Percentiles rank a stretch among this genome's conserved stretches.
These are phyloP conservation scores for Cucumis cinereus DNA, from an alignment of 306 rosid species.

Conservation along the genomic window DNA sequence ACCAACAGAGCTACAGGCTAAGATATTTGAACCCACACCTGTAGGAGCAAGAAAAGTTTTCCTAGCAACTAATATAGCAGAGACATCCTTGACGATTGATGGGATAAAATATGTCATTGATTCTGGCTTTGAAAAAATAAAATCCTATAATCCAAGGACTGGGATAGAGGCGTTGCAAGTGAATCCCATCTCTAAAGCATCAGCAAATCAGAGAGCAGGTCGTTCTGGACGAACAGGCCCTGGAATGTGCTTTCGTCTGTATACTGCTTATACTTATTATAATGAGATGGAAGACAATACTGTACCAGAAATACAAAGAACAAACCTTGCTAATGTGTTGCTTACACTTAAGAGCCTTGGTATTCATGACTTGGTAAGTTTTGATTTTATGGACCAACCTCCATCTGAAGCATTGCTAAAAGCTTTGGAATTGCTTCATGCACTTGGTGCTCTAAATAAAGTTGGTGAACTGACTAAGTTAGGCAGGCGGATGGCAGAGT, in stretches of 20 bases:
- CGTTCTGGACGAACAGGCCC: conserved; percentile 96
- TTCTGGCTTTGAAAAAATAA: conserved; percentile 80
- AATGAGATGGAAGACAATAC: conserved; percentile 81
- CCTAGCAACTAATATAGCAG: conserved; percentile 94
- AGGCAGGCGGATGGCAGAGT: too few relatives aligned
- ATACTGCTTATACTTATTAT: conserved; percentile 57
- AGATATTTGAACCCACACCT: conserved; percentile 90
- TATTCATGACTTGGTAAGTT: conserved; percentile 60
- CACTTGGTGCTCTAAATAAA: conserved; percentile 73
- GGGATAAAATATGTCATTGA: conserved; percentile 94
- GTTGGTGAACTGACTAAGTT: too few relatives aligned
- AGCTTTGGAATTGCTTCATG: conserved; percentile 78
- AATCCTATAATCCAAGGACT: conserved; percentile 71
- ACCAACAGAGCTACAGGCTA: conserved; percentile 86
- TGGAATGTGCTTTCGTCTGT: conserved; percentile 83
- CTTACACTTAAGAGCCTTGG: conserved; percentile 82
- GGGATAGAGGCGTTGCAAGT: conserved; percentile 86
- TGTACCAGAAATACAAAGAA: conserved; percentile 81
- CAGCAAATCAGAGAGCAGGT: conserved; percentile 91
- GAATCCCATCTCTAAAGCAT: conserved; percentile 88
- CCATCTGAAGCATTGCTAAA: conserved; percentile 86
- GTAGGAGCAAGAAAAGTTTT: conserved; percentile 92
- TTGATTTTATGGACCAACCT: conserved; percentile 98
- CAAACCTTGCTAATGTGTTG: conserved; percentile 87
- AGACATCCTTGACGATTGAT: conserved; percentile 89